A percentile compares a stretch with the other conserved stretches of the same genome.
phyloP scores from a whole-genome alignment of 1,284 basidiomycete species.

The Amylostereum chailletii region DNA sequence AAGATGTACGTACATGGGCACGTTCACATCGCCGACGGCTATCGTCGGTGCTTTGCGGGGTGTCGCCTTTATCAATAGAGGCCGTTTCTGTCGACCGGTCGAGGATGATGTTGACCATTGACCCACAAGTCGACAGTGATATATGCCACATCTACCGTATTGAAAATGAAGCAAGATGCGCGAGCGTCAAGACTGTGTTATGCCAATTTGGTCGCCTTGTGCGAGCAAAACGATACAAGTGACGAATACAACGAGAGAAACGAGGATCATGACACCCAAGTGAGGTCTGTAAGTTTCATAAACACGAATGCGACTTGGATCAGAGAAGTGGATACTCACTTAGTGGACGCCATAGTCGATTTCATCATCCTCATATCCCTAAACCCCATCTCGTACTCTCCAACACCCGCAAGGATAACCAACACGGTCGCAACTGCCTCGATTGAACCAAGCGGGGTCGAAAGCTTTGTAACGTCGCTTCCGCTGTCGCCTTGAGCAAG shows the following conservation, averaged over 20 bases:
- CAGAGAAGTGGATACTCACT: neutral
- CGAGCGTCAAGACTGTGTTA: too few relatives aligned
- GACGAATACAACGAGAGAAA: neutral
- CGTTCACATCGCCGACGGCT: too few relatives aligned
- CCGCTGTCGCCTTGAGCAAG: neutral
- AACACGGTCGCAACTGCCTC: neutral
- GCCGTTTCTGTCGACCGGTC: too few relatives aligned
- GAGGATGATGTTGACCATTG: too few relatives aligned
- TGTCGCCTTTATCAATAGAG: too few relatives aligned
- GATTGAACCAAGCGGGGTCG: neutral
- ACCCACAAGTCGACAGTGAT: too few relatives aligned
- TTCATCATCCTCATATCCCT: neutral
- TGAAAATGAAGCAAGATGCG: too few relatives aligned
- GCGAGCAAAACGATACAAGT: neutral
- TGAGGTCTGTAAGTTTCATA: neutral
- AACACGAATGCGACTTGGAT: neutral
- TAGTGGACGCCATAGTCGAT: neutral
- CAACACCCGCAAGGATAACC: neutral
- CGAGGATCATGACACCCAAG: neutral
- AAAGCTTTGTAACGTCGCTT: neutral
- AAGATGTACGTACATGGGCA: too few relatives aligned
- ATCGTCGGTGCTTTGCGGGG: too few relatives aligned
- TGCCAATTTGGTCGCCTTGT: neutral
- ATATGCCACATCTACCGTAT: too few relatives aligned
- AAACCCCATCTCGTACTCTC: conserved; percentile 1